These are phyloP conservation scores for Entamoeba histolytica DNA, from an alignment of 208 protist genomes.

Conservation along the genomic window DNA sequence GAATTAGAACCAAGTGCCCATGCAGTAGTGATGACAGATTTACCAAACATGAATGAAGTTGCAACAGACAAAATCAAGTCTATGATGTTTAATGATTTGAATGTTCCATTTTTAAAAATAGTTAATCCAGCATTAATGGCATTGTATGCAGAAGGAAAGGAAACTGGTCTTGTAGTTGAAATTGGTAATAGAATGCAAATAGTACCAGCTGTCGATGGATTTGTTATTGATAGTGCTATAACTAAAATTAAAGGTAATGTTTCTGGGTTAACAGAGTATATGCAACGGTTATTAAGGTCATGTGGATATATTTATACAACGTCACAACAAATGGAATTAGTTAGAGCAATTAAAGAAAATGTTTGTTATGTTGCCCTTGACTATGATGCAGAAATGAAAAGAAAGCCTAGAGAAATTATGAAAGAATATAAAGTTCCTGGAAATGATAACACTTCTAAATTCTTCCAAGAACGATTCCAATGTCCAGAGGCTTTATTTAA, in stretches of 20 bases:
- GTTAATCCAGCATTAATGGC: constrained; percentile 66
- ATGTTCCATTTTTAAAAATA: constrained; percentile 64
- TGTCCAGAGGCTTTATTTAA: constrained; percentile 80
- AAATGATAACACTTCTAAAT: constrained; percentile 62
- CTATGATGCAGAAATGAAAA: constrained; percentile 55
- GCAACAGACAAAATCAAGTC: background rate
- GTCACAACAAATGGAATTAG: constrained; percentile 71
- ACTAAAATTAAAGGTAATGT: constrained; percentile 71
- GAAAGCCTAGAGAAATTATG: constrained; percentile 39
- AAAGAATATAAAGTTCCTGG: constrained; percentile 51
- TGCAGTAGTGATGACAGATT: background rate
- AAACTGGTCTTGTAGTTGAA: constrained; percentile 86
- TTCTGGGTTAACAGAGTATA: constrained; percentile 70
- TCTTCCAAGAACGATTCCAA: constrained; percentile 55
- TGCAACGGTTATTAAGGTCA: constrained; percentile 63
- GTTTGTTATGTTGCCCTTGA: constrained; percentile 64
- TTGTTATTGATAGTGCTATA: constrained; percentile 47
- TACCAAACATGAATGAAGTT: background rate
- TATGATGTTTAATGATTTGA: constrained; percentile 75
- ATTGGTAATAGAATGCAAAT: constrained; percentile 87
- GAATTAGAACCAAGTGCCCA: background rate
- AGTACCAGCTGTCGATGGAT: constrained; percentile 84
- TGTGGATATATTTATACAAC: constrained; percentile 73
- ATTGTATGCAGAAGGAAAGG: constrained; percentile 78
- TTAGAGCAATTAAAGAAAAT: constrained; percentile 42